These are phyloP conservation scores for Backusella mclennaniae DNA, from an alignment of 192 early-diverging fungal species.

Conservation along the genomic window DNA sequence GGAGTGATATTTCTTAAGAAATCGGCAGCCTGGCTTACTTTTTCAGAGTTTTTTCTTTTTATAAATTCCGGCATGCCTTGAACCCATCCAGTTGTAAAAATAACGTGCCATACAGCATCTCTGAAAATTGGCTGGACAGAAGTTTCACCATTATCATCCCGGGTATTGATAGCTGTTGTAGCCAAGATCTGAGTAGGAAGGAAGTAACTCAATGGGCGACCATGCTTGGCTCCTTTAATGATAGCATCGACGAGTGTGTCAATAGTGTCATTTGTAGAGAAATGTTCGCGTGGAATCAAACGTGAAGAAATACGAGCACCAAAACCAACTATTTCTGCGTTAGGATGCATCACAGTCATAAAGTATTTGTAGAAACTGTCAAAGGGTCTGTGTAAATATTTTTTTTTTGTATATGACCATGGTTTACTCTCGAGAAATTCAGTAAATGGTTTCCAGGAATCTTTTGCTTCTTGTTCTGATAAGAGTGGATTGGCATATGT, in stretches of 20 bases:
- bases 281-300: conserved; percentile 31
- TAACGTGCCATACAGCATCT: conserved; percentile 7
- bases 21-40: conserved; percentile 21
- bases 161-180: neutral
- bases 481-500: neutral
- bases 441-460: neutral
- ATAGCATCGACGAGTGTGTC: conserved; percentile 8
- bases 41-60: neutral
- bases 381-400: neutral
- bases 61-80: neutral
- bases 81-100: conserved; percentile 4
- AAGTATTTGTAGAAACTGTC: neutral
- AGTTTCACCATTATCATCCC: neutral
- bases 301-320: conserved; percentile 34
- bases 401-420: neutral
- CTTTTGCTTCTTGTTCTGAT: conserved; percentile 1
- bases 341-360: neutral
- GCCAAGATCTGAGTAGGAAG: conserved; percentile 26
- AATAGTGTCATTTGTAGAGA: conserved; percentile 17
- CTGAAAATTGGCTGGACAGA: conserved; percentile 8
- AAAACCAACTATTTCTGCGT: conserved; percentile 17
- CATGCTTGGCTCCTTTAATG: conserved; percentile 9
- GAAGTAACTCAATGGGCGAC: neutral
- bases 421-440: neutral
- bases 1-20: conserved; percentile 25